Percentiles rank a stretch among this genome's conserved stretches.
phyloP scores from a whole-genome alignment of 1,284 basidiomycete genomes.

The Irpex lacteus region DNA sequence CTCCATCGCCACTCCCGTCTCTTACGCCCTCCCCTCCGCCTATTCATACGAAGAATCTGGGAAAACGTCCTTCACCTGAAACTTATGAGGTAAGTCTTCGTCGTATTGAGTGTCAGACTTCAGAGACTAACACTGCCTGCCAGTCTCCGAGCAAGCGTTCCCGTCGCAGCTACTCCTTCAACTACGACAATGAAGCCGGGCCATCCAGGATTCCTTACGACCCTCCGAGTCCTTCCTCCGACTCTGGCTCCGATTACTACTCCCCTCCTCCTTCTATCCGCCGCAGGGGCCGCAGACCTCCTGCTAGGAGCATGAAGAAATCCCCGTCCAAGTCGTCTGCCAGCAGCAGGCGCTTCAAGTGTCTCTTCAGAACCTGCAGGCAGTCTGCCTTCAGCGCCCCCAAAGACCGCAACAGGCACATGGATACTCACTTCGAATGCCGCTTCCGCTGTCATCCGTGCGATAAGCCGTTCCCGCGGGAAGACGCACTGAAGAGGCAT shows the following conservation, averaged over 20 bases:
- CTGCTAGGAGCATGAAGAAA: not conserved
- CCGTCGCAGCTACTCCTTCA: not conserved
- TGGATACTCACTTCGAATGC: slow-evolving; percentile 2
- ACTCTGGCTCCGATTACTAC: not conserved
- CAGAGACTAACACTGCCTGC: no score
- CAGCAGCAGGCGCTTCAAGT: not conserved
- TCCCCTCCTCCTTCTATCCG: not conserved
- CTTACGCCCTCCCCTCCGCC: not conserved
- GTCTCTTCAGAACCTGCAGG: not conserved
- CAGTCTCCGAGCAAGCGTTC: not conserved
- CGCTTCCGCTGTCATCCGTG: slow-evolving; percentile 3
- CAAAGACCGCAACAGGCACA: slow-evolving; percentile 8
- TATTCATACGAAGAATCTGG: not conserved
- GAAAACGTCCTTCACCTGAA: not conserved
- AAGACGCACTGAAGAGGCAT: slow-evolving; percentile 7
- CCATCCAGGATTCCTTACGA: not conserved
- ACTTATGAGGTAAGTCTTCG: not conserved
- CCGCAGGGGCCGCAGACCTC: not conserved
- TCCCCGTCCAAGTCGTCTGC: not conserved
- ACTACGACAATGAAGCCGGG: not conserved
- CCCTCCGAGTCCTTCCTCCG: not conserved
- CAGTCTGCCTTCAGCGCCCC: not conserved
- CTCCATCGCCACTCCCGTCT: not conserved
- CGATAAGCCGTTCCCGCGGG: not conserved
- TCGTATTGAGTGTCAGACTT: not conserved